Conservation (phyloP, 768 basidiomycete species). For the Phlebiopsis flavidoalba region DNA sequence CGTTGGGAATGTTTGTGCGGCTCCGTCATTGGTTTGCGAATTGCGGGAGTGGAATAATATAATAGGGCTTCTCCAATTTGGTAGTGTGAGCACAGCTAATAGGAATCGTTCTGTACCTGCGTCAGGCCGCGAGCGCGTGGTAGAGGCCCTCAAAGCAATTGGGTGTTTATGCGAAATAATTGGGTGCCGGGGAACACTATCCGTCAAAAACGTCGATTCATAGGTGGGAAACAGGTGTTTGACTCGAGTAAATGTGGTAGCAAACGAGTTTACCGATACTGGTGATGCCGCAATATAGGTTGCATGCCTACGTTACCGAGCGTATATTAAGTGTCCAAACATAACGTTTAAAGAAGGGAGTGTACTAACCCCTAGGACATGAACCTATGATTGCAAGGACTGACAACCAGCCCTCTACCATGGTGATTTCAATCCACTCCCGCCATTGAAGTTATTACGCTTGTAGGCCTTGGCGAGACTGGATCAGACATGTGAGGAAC, state of each 20-base stretch:
- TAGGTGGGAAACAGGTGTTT: neutral
- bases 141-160: neutral
- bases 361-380: no score
- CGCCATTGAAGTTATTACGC: slow-evolving; percentile 27
- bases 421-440: slow-evolving; percentile 26
- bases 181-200: no score
- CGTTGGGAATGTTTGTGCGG: slow-evolving; percentile 24
- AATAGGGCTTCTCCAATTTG: slow-evolving; percentile 22
- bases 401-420: slow-evolving; percentile 27
- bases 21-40: slow-evolving; percentile 18
- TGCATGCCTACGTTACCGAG: slow-evolving; percentile 23
- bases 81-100: slow-evolving; percentile 27
- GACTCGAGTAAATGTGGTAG: slow-evolving; percentile 25
- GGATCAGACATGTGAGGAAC: slow-evolving; percentile 28
- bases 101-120: slow-evolving; percentile 27
- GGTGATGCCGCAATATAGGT: slow-evolving; percentile 27
- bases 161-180: neutral
- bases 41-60: slow-evolving; percentile 23
- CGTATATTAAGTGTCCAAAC: neutral
- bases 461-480: slow-evolving; percentile 24
- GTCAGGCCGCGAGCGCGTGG: no score
- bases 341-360: neutral
- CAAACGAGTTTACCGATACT: slow-evolving; percentile 25
- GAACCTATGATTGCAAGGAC: slow-evolving; percentile 28
- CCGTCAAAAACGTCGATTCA: no score